Base-by-base conservation (phyloP, 2,329 filamentous ascomycete species). In the Curvularia hawaiiensis region DNA sequence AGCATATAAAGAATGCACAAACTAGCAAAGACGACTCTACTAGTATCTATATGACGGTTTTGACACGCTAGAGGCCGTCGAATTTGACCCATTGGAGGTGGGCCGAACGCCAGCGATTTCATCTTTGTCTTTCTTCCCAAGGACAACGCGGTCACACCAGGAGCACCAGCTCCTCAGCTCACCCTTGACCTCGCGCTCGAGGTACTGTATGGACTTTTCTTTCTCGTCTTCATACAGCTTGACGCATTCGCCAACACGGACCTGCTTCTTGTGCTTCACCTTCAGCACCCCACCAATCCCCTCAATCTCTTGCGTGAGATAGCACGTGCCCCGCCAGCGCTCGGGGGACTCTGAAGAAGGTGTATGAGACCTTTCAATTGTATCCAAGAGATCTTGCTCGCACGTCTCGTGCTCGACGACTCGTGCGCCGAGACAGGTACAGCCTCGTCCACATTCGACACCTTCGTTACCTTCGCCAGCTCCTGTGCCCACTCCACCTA, bases 211-310 rank as follows among this genome's bases (percentile, higher is more conserved):
- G 20, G 66, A 67, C 51, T 70, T 70, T 22, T 76, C 71, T 20
- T 66, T 63, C 60, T 77, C 86, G 8, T 83, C 91, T 63, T 91
- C 90, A 79, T 88, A 92, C 73, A 97, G 91, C 60, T 90, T 89
- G 12, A 97, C 94, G 60, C 89, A 91, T 4, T 89, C 90, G 1
- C 93, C 94, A 0, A 97, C 88, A 58, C 84, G 85, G 6, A 96
- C 86, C 79, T 91, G 88, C 68, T 89, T 88, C 68, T 95, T 91
- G n/a, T 90, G 83, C 78, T 94, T 96, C 60, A 89, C 90, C 81
- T 96, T 96, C 52, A 97, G 86, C 14, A 90, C 85, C 0, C 93
- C 93, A 11, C 93, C 93, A 44, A 97, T 90, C 2, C 93, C 93
- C 70, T 96, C 91, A 59, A 97, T 90, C 77, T 97, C 93, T 71